Percentiles rank a stretch among this genome's conserved stretches.
phyloP scores from a whole-genome alignment of 345 rosid genomes.

The Balakata baccata region DNA sequence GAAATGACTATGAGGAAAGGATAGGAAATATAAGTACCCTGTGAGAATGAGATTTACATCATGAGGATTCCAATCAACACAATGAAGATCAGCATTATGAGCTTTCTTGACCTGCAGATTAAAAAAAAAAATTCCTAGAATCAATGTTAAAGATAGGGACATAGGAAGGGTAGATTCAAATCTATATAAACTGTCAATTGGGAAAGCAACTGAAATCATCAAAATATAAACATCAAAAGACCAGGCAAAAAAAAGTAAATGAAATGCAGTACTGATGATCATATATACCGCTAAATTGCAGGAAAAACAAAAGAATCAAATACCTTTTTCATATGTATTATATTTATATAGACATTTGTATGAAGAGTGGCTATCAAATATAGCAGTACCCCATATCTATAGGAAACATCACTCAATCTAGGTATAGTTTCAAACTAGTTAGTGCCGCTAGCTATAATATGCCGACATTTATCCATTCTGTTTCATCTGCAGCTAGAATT shows the following conservation, averaged over 20 bases:
- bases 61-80: slow-evolving; percentile 76
- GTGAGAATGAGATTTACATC: slow-evolving; percentile 57
- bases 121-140: neutral
- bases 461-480: neutral
- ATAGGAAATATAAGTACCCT: slow-evolving; percentile 37
- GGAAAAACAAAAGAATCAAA: neutral
- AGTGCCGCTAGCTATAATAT: neutral
- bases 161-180: neutral
- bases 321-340: neutral
- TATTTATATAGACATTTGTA: neutral
- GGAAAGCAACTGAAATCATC: neutral
- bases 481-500: neutral
- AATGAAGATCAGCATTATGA: slow-evolving; percentile 62
- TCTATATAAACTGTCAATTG: neutral
- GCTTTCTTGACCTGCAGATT: slow-evolving; percentile 58
- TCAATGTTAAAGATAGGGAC: neutral
- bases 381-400: neutral
- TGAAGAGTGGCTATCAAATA: neutral
- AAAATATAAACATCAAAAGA: neutral
- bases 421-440: neutral
- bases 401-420: neutral
- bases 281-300: neutral
- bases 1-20: neutral
- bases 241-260: neutral
- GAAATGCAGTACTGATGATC: neutral